phyloP scores from a whole-genome alignment of 2,329 filamentous ascomycete species.

The Aspergillus sp. region DNA sequence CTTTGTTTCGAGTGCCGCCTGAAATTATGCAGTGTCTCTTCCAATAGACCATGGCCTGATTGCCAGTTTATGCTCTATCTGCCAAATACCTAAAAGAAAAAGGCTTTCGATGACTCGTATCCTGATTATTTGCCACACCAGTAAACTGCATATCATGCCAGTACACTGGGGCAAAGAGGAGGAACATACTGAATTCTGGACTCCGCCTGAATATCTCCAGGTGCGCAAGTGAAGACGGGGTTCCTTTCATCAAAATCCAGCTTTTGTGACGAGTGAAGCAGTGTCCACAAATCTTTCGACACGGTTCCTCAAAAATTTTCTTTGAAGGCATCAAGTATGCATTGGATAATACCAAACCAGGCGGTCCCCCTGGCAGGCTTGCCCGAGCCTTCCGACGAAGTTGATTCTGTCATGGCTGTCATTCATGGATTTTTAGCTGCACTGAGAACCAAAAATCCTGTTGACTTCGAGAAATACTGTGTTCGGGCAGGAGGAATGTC shows the following conservation, averaged over 20 bases:
- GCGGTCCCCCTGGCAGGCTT: neutral
- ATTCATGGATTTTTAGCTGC: slow-evolving; percentile 34
- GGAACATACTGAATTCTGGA: neutral
- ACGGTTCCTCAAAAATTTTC: neutral
- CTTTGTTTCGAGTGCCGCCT: neutral
- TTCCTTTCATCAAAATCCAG: neutral
- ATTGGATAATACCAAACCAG: neutral
- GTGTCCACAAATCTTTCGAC: neutral
- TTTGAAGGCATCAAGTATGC: neutral
- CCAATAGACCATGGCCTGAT: neutral
- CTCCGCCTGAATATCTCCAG: neutral
- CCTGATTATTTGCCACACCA: neutral
- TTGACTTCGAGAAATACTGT: slow-evolving; percentile 38
- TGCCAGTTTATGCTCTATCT: neutral
- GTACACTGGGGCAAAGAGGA: slow-evolving; percentile 4
- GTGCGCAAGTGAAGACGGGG: neutral
- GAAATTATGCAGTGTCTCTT: neutral
- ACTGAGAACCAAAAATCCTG: slow-evolving; percentile 31
- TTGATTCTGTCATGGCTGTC: slow-evolving; percentile 28
- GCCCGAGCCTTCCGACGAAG: neutral
- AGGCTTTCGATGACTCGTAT: neutral
- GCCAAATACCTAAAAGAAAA: neutral
- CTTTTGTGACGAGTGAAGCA: neutral
- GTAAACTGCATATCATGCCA: slow-evolving; percentile 8
- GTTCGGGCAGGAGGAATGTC: slow-evolving; percentile 38